Evolutionary conservation across 108 stramenopile species (phyloP), one percentile per base, ranked within the genome.

Genomic region (Pseudonitzschia pungens): DNA sequence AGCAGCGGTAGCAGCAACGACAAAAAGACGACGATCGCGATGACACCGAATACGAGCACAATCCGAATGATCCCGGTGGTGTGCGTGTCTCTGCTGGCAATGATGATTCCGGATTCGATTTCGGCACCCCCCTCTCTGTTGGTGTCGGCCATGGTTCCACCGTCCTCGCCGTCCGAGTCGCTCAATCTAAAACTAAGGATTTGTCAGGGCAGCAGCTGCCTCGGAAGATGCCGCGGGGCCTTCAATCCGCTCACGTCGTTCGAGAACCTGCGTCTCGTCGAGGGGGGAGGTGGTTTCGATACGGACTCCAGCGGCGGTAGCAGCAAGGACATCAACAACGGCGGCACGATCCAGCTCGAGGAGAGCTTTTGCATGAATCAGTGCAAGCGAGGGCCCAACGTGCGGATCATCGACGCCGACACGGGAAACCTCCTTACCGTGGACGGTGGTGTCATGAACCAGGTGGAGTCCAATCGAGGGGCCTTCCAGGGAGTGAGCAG

Each of bases 291-390:
- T n/a, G n/a, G n/a, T n/a, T n/a, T n/a, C n/a, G n/a, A n/a, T n/a
- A n/a, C n/a, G n/a, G n/a, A n/a, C n/a, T n/a, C n/a, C n/a, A n/a
- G 4, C 14, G 36, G 8, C 44, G 7, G 24, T 33, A 8, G 11
- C 24, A 24, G 26, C 21, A 50, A 68, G n/a, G n/a, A n/a, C n/a
- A n/a, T n/a, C 45, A 10, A 8, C 45, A 50, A 68, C 22, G 28
- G 40, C 28, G 26, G 7, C 22, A 41, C 41, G 20, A 68, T 51
- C 66, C 14, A 50, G 18, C 8, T 51, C 27, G 50, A 68, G 16
- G 50, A 68, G 22, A 68, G 26, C 27, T 51, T 51, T 51, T 51
- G 50, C 22, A 68, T 51, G 48, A 68, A 68, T 18, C 44, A 68
- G 18, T 51, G 50, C 66, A 68, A 68, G 14, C 22, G 29, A 16